A percentile compares a stretch with the other conserved stretches of the same genome.
phyloP scores from a whole-genome alignment of 345 rosid genomes.

The Brassica carinata region DNA sequence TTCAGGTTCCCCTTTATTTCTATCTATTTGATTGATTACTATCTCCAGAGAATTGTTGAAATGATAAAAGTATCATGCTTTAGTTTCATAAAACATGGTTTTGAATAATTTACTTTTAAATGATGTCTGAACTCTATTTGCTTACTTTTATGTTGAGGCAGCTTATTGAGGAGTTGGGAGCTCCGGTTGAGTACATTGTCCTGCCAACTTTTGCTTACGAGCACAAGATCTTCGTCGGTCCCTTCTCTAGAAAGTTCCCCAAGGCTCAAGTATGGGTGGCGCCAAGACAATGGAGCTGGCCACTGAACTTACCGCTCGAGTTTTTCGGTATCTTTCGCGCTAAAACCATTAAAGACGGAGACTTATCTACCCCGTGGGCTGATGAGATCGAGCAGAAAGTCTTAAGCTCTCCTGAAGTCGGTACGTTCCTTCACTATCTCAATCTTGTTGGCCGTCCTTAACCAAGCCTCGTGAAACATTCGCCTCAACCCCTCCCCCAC shows the following conservation, averaged over 20 bases:
- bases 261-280: slow-evolving; percentile 92
- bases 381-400: slow-evolving; percentile 92
- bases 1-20: slow-evolving; percentile 61
- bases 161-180: slow-evolving; percentile 86
- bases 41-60: too few species aligned
- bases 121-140: slow-evolving; percentile 8
- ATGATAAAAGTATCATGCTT: slow-evolving; percentile 12
- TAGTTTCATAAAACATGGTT: too few species aligned
- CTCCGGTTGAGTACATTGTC: slow-evolving; percentile 84
- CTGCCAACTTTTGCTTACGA: slow-evolving; percentile 96
- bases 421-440: slow-evolving; percentile 37
- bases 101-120: too few species aligned
- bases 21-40: too few species aligned
- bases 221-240: slow-evolving; percentile 95
- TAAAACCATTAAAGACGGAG: slow-evolving; percentile 68
- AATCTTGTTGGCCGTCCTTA: neutral
- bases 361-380: slow-evolving; percentile 82
- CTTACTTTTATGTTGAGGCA: slow-evolving; percentile 29
- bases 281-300: slow-evolving; percentile 99
- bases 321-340: slow-evolving; percentile 93
- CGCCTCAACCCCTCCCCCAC: too few species aligned
- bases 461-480: too few species aligned
- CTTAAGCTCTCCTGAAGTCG: slow-evolving; percentile 95
- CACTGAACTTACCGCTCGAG: slow-evolving; percentile 86
- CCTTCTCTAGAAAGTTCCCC: slow-evolving; percentile 93